A percentile compares a stretch with the other conserved stretches of the same genome.
These are phyloP conservation scores for Ogataea wickerhamii DNA, from an alignment of 805 yeast genomes.

Conservation along the genomic window DNA sequence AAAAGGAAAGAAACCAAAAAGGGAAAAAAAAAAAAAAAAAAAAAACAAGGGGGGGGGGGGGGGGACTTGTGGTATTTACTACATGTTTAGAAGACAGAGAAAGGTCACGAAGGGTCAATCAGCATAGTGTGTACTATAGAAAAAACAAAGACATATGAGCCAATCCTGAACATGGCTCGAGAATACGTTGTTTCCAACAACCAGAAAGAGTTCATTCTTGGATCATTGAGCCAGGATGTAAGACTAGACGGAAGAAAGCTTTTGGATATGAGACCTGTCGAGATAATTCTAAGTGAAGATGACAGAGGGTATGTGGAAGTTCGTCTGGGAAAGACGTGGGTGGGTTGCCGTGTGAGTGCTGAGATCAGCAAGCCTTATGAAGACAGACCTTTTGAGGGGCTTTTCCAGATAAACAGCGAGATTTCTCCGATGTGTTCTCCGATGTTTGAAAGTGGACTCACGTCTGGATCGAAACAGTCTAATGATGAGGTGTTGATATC, in stretches of 20 bases:
- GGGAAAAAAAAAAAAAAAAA: no score
- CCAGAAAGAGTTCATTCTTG: conserved; percentile 59
- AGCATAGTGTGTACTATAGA: no score
- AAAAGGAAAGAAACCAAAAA: no score
- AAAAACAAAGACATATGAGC: no score
- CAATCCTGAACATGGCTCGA: conserved; percentile 58
- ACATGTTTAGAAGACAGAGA: no score
- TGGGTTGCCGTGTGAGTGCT: conserved; percentile 70
- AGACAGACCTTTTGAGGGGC: conserved; percentile 91
- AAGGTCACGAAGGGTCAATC: no score
- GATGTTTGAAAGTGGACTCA: conserved; percentile 63
- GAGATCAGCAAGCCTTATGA: conserved; percentile 77
- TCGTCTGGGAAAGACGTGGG: conserved; percentile 68
- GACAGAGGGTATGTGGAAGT: conserved; percentile 83
- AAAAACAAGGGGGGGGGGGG: no score
- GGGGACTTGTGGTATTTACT: no score
- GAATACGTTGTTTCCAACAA: conserved; percentile 59
- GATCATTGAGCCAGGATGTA: conserved; percentile 56
- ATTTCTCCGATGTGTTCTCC: conserved; percentile 88
- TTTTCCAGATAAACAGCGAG: conserved; percentile 80
- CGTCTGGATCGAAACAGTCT: conserved; percentile 42
- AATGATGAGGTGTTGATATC: conserved; percentile 79
- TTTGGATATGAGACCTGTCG: conserved; percentile 60
- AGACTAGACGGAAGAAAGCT: conserved; percentile 69
- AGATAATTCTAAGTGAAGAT: conserved; percentile 54